phyloP scores from a whole-genome alignment of 306 rosid genomes.

The Medicago arabica region DNA sequence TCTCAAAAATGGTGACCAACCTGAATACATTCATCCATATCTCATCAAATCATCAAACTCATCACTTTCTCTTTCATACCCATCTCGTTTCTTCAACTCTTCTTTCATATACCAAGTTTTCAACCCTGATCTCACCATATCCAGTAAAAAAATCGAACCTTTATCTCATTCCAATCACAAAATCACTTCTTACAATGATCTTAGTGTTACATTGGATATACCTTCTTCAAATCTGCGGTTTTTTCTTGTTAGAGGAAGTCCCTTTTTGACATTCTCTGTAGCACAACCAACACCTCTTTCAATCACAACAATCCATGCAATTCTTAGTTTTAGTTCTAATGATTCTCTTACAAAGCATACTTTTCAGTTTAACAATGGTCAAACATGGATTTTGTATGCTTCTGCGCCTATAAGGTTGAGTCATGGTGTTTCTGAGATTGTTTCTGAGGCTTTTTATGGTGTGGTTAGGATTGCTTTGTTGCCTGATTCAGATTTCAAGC shows the following conservation, averaged over 20 bases:
- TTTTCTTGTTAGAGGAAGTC: slow-evolving; percentile 87
- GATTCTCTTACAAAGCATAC: slow-evolving; percentile 66
- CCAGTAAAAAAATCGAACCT: slow-evolving; percentile 40
- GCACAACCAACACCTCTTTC: slow-evolving; percentile 53
- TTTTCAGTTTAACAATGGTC: slow-evolving; percentile 66
- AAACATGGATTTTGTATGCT: slow-evolving; percentile 80
- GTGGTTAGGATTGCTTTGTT: slow-evolving; percentile 61
- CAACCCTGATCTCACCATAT: slow-evolving; percentile 72
- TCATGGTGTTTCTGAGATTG: slow-evolving; percentile 47
- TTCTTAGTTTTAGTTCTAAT: slow-evolving; percentile 56
- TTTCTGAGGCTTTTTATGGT: slow-evolving; percentile 65
- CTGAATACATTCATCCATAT: slow-evolving; percentile 86
- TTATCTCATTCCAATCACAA: slow-evolving; percentile 47
- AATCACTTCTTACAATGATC: slow-evolving; percentile 71
- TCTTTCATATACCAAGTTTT: slow-evolving; percentile 64
- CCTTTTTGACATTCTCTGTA: slow-evolving; percentile 67
- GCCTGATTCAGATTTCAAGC: slow-evolving; percentile 58
- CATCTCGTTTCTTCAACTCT: slow-evolving; percentile 55
- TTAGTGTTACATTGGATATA: slow-evolving; percentile 73
- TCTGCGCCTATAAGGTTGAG: slow-evolving; percentile 61
- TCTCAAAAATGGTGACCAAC: slow-evolving; percentile 74
- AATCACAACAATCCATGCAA: slow-evolving; percentile 68
- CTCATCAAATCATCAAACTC: slow-evolving; percentile 65
- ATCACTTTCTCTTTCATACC: slow-evolving; percentile 74
- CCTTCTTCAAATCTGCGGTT: slow-evolving; percentile 73